Evolutionary conservation across 1,284 basidiomycete genomes (phyloP), one percentile per base, ranked within the genome.

Genomic region (Melampsora larici-populina): DNA sequence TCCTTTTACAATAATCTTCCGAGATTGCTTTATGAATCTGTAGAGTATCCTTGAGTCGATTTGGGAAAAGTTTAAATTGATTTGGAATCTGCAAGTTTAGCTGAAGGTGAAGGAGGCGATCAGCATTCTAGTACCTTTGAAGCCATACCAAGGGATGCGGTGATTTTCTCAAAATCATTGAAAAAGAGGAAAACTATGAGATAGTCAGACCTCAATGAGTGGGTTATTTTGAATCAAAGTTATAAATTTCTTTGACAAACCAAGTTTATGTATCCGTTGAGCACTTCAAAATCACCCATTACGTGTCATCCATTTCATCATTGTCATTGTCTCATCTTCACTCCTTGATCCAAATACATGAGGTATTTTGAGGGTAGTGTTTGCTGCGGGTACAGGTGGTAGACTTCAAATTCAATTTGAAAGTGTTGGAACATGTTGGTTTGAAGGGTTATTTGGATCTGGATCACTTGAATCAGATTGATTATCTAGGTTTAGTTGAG

Each of bases 11-110:
- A 79, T 89, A 87, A 83, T 96, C 93, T 65, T 90, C 88, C 70
- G 88, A 88, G 70, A 92, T 89, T 11, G 90, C 91, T 85, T 94
- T 92, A 80, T 92, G 91, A 80, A 96, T 49, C 24, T 11, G 65
- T 64, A 60, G 67, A 75, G 64, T 75, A 75, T 40, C 43, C 31
- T 21, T 29, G 7, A 18, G 65, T 64, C 70, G 46, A 46, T 15
- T 31, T 24, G 1, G 70, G 65, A 26, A 73, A 73, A 1, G 29
- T 67, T 11, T 55, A 18, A n/a, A 29, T 67, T 7, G 64, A 33
- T 46, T 40, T 29, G 31, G 43, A 29, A 18, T 46, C 49, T 33
- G 36, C 58, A 4, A 36, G 9, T 24, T 55, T 29, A 11, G n/a
- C 15, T 13, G 58, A n/a, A 55, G 64, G 21, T 24, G 43, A 3